Evolutionary conservation across 1,139 yeast species (phyloP), one percentile per base, ranked within the genome.

Genomic region (Sugiyamaella castrensis): DNA sequence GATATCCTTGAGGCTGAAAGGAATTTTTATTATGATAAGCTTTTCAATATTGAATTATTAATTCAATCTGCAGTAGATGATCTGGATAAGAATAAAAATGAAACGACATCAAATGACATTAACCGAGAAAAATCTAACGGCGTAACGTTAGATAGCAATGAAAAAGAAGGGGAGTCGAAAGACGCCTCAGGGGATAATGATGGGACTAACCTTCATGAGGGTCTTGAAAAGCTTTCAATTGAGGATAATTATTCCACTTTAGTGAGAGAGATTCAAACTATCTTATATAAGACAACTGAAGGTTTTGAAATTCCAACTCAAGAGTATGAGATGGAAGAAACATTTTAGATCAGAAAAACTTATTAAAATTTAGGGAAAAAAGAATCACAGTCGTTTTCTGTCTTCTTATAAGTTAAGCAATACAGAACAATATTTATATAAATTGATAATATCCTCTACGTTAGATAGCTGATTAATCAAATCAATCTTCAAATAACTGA

Each of bases 21-120:
- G 53, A 86, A 87, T 63, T 89, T 92, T 61, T 92, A 92, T 67
- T 92, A 87, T 69, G 84, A 85, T 60, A 92, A 92, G 69, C 73
- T 92, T 47, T 78, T 96, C 53, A 95, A 86, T 53, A 87, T 92
- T 53, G 98, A 92, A 67, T 80, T 88, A 31, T 69, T 91, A 46
- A 79, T 85, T 16, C 89, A 85, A 62, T 77, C 82, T 32, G 77
- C 85, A 12, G 77, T 76, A 49, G 86, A 81, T 47, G 64, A 72
- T 40, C 60, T 77, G 34, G 72, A 70, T 37, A 72, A 70, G 34
- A 66, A 64, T 10, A 38, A 37, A 30, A 36, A 43, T 35, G 46
- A 40, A 11, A 31, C n/a, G n/a, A 40, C 35, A 8, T 49, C 30
- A 13, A 46, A 32, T 13, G 46, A 45, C 33, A 48, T 36, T 11